Base-by-base conservation (phyloP, 2,329 filamentous ascomycete species). In the Aspergillus floridensis region DNA sequence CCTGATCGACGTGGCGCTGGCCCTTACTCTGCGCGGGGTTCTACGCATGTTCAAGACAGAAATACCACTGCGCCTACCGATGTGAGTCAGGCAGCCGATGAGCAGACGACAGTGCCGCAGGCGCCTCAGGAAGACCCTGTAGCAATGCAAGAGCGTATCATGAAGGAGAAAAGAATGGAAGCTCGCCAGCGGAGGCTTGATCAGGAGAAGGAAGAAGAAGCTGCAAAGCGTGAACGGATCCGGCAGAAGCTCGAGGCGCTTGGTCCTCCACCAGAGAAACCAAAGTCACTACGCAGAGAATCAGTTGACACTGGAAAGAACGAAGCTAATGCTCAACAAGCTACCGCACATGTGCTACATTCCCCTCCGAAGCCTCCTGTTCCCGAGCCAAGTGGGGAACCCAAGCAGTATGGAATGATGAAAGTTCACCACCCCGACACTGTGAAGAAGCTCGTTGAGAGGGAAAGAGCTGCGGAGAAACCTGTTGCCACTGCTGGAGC, bases 351-450 rank as follows among this genome's bases (percentile, higher is more conserved):
- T n/a, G 67, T 72, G 24, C 74, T 78, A 57, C 76, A 77, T 32
- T 82, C 81, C n/a, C 82, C 83, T 35, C 83, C 84, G 1, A 86
- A 86, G 65, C 83, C 83, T 41, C 84, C 83, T 38, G 79, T 85
- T 26, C 83, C 83, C 7, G 81, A 83, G 57, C 81, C 83, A 14
- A 82, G 80, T 57, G 83, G 82, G 32, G 82, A 82, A 62, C 80
- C 84, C 24, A 83, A 83, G 59, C 84, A 86, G 66, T 86, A 85
- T 71, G 84, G 84, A 48, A 81, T 86, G 81, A 86, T 86, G 80
- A 86, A 85, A 70, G 80, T 86, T 10, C 83, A 86, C 68, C 82
- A 83, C 65, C 77, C 83, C 29, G 82, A 85, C 59, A 74, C 80
- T 5, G 80, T 84, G 29, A 80, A 79, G 66, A 80, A 77, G 65